phyloP scores from a whole-genome alignment of 495 filamentous ascomycete genomes.

The Penicillium canescens region DNA sequence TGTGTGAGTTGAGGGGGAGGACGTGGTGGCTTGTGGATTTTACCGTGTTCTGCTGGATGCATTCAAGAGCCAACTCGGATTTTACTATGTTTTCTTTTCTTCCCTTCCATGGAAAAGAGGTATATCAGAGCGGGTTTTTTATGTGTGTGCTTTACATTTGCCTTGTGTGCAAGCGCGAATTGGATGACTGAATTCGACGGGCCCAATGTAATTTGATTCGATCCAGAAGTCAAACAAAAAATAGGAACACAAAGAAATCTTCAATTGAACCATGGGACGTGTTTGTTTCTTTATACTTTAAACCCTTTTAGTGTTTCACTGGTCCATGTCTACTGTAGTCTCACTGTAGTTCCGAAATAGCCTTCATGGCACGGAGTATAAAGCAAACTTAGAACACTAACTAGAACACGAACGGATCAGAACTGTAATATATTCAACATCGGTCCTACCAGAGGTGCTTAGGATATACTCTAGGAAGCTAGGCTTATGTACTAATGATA shows the following conservation, averaged over 20 bases:
- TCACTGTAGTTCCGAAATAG: too few species aligned
- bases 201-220: slow-evolving; percentile 40
- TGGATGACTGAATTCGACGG: slow-evolving; percentile 32
- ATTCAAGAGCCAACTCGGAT: background rate
- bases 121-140: slow-evolving; percentile 17
- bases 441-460: background rate
- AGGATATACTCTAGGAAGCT: background rate
- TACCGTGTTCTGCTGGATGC: slow-evolving; percentile 8
- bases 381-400: too few species aligned
- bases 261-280: slow-evolving; percentile 11
- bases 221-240: slow-evolving; percentile 35
- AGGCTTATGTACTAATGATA: slow-evolving; percentile 13
- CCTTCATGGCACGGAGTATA: background rate
- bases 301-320: background rate
- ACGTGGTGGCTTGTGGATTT: background rate
- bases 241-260: slow-evolving; percentile 25
- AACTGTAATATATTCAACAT: background rate
- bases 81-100: slow-evolving; percentile 9
- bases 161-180: slow-evolving; percentile 32
- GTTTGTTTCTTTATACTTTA: slow-evolving; percentile 2
- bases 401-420: background rate
- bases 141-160: slow-evolving; percentile 24
- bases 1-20: slow-evolving; percentile 9
- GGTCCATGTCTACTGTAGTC: too few species aligned
- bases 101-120: slow-evolving; percentile 3